Evolutionary conservation across 129 eudicot genomes (phyloP).

Genomic region (Kitagawia praeruptora): DNA sequence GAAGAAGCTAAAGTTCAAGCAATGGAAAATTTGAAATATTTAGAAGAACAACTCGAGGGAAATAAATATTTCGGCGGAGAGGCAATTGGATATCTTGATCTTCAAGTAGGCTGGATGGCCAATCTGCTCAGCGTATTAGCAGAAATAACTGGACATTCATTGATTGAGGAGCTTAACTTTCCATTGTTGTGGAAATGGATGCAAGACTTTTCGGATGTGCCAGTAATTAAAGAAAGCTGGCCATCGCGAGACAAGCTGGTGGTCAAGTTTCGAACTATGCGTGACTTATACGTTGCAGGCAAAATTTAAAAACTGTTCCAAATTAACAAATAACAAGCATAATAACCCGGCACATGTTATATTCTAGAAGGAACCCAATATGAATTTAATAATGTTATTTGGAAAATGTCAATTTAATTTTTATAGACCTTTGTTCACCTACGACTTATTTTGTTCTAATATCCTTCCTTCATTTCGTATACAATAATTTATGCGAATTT

Average conservation of each 20-base stretch:
- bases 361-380: too few relatives aligned
- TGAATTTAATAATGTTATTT: too few relatives aligned
- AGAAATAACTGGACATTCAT: conserved; percentile 17
- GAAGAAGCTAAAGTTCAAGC: conserved; percentile 26
- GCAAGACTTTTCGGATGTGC: conserved; percentile 23
- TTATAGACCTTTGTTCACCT: too few relatives aligned
- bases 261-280: conserved; percentile 23
- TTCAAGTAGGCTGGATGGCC: conserved; percentile 36
- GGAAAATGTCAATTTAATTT: too few relatives aligned
- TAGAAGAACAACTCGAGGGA: conserved; percentile 36
- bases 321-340: background rate
- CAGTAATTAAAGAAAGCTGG: conserved; percentile 36
- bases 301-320: background rate
- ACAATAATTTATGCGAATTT: too few relatives aligned
- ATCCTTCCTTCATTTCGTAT: too few relatives aligned
- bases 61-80: conserved; percentile 52
- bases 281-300: conserved; percentile 9
- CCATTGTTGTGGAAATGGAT: conserved; percentile 40
- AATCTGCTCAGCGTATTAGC: conserved; percentile 22
- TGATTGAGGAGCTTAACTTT: conserved; percentile 25
- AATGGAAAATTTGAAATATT: conserved; percentile 19
- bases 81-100: conserved; percentile 33
- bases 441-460: too few relatives aligned
- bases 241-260: conserved; percentile 37
- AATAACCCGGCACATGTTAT: too few relatives aligned